Base-by-base conservation (phyloP, 805 yeast genomes). In the Monosporozyma unispora region DNA sequence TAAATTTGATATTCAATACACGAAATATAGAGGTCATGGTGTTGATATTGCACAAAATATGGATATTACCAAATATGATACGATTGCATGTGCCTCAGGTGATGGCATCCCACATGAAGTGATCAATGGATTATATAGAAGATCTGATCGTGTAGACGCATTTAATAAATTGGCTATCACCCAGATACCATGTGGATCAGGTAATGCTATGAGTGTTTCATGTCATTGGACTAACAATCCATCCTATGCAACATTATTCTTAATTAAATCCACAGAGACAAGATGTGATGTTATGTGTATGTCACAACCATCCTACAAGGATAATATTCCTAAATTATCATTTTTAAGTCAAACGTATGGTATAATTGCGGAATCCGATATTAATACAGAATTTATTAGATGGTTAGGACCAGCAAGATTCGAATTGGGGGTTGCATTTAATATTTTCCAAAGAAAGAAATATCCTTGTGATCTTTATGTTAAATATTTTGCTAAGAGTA, bases 51-150 rank as follows among this genome's bases (percentile, higher is more conserved):
- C 84, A 1, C 64, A 68, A 42, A 74, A 74, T 2, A 53, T 84
- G 55, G 77, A 80, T 52, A 57, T 79, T 7, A 69, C 71, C 18
- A 70, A 74, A 46, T 88, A 78, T 61, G 97, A 90, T 63, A 77
- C 86, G 2, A 76, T 93, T 40, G 84, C 86, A 1, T 89, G 97
- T 69, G 91, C 95, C 37, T 87, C 96, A 0, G 99, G 99, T 4
- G 99, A 93, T 68, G 99, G 99, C 9, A 80, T 87, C 18, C 97
- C 97, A 0, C 95, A 90, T 67, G 98, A 93, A 64, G 90, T 93
- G 5, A 76, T 89, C 46, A 93, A 93, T 64, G 99, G 98, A 1
- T 70, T 93, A 38, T 87, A 79, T 56, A 68, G 68, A 52, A 73
- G 96, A 25, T 57, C 69, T 0, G 96, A 90, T 64, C 77, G 83